A percentile compares a stretch with the other conserved stretches of the same genome.
phyloP scores from a whole-genome alignment of 176 grass and related monocot genomes.

The Luzula sylvatica region DNA sequence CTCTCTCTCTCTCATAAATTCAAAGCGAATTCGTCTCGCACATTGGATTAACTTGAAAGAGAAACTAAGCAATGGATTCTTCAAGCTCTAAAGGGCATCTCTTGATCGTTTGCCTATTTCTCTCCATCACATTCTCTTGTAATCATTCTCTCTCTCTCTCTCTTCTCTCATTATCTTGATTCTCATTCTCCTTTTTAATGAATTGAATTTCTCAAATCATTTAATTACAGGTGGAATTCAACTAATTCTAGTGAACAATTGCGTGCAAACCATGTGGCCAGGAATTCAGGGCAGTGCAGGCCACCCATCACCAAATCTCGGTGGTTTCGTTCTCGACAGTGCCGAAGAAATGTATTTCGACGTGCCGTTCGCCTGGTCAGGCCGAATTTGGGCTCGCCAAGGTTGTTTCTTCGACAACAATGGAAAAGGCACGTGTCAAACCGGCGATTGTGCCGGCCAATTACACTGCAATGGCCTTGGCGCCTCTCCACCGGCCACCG shows the following conservation, averaged over 20 bases:
- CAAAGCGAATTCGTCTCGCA: not conserved
- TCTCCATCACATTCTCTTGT: conserved; percentile 19
- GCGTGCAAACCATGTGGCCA: conserved; percentile 69
- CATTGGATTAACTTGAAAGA: not conserved
- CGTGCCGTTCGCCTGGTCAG: conserved; percentile 64
- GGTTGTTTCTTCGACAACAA: conserved; percentile 60
- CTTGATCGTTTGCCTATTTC: conserved; percentile 1
- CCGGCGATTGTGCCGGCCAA: conserved; percentile 21
- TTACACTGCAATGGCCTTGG: conserved; percentile 23
- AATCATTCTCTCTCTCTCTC: not conserved
- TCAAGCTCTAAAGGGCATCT: not conserved
- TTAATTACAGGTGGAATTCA: conserved; percentile 32
- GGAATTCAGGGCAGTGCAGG: conserved; percentile 54
- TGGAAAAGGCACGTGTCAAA: conserved; percentile 29
- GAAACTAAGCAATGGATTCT: not conserved
- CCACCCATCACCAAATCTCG: conserved; percentile 46
- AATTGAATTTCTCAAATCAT: not conserved
- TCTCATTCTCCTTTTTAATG: not conserved
- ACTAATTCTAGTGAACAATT: conserved; percentile 95
- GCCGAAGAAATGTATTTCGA: conserved; percentile 54
- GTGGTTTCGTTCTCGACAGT: conserved; percentile 55
- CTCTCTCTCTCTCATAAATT: conserved; percentile 7
- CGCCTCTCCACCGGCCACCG: conserved; percentile 37
- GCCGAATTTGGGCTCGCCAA: conserved; percentile 62
- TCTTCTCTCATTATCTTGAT: not conserved